These are phyloP conservation scores for Linnemannia zychae DNA, from an alignment of 192 early-diverging fungal genomes.

Conservation along the genomic window DNA sequence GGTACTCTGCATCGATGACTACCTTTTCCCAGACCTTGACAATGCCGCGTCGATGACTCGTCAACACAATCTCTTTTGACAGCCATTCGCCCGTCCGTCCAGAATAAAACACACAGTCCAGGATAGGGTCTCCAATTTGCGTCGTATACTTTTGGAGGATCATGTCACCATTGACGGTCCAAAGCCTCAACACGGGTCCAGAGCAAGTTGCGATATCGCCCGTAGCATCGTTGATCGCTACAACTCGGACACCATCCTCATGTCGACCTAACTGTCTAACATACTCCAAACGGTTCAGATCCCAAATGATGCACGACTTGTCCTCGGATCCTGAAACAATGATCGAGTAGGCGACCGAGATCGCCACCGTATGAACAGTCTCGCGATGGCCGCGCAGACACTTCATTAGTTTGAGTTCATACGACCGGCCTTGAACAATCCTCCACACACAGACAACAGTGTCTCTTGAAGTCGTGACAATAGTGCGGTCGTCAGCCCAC, in stretches of 20 bases:
- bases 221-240: conserved; percentile 71
- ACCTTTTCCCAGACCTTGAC: conserved; percentile 62
- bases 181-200: conserved; percentile 67
- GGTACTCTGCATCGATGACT: conserved; percentile 25
- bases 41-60: conserved; percentile 69
- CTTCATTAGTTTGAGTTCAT: conserved; percentile 64
- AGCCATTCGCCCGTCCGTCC: conserved; percentile 63
- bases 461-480: conserved; percentile 60
- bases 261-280: conserved; percentile 69
- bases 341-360: conserved; percentile 70
- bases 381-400: conserved; percentile 72
- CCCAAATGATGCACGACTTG: conserved; percentile 74
- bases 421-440: conserved; percentile 59
- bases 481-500: conserved; percentile 71
- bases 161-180: conserved; percentile 75
- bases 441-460: conserved; percentile 75
- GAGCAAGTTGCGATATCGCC: conserved; percentile 77
- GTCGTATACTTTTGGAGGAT: conserved; percentile 65
- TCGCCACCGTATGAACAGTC: conserved; percentile 61
- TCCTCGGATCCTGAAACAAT: conserved; percentile 75
- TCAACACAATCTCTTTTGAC: conserved; percentile 64
- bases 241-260: conserved; percentile 63
- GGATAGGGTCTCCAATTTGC: conserved; percentile 63
- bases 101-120: conserved; percentile 68
- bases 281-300: conserved; percentile 73